phyloP scores from a whole-genome alignment of 2,329 filamentous ascomycete species.

The Penicillium thymicola region DNA sequence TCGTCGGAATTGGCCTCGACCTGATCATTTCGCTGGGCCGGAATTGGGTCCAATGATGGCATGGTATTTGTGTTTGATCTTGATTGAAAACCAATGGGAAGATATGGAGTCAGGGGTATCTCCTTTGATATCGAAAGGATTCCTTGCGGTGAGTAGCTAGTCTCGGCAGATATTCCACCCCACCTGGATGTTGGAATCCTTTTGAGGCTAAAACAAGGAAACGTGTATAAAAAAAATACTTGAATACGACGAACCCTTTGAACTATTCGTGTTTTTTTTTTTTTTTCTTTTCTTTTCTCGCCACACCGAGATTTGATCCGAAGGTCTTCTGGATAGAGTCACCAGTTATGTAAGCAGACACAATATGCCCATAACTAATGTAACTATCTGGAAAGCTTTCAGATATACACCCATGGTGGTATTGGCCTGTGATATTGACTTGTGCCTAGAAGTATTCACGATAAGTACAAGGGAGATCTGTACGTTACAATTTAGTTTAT shows the following conservation, averaged over 20 bases:
- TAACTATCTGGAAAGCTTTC: background rate
- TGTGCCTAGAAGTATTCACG: background rate
- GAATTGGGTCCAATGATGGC: constrained; percentile 20
- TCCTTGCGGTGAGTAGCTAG: constrained; percentile 1
- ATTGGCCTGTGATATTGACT: background rate
- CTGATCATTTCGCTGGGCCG: constrained; percentile 11
- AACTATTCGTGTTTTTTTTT: background rate
- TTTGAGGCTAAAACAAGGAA: background rate
- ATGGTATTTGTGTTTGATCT: constrained; percentile 1
- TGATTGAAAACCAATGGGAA: background rate
- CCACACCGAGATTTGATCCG: constrained; percentile 20
- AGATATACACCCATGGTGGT: background rate
- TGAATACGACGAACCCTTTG: background rate
- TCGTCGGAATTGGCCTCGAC: constrained; percentile 73
- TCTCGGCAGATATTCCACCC: background rate
- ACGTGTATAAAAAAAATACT: background rate
- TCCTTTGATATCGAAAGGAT: background rate
- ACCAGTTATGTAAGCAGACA: constrained; percentile 13
- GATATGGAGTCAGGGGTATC: constrained; percentile 3
- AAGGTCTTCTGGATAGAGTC: constrained; percentile 10
- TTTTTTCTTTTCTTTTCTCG: constrained; percentile 4
- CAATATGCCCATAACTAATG: background rate
- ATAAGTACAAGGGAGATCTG: background rate
- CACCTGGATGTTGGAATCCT: background rate
- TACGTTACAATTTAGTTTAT: no score